Evolutionary conservation across 1,284 basidiomycete genomes (phyloP).

Genomic region (Cutaneotrichosporon sp.): DNA sequence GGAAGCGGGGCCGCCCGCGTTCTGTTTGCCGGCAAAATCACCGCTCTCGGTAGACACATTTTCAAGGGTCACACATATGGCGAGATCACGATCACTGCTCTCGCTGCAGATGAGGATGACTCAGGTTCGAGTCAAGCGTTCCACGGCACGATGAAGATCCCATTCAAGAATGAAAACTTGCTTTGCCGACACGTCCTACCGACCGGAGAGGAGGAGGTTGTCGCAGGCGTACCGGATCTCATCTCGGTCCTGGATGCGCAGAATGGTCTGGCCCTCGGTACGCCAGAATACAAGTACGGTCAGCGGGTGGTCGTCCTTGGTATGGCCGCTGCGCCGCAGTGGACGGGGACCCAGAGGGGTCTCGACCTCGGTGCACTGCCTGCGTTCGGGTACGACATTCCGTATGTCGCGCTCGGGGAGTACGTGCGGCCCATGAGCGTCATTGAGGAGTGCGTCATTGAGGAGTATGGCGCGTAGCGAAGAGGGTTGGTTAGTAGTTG

Average conservation of each 20-base stretch:
- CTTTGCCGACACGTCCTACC: conserved; percentile 54
- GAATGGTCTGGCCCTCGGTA: conserved; percentile 60
- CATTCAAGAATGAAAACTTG: conserved; percentile 53
- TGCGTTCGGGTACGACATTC: conserved; percentile 37
- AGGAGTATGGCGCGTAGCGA: conserved; percentile 33
- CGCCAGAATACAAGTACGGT: conserved; percentile 60
- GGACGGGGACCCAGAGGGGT: conserved; percentile 59
- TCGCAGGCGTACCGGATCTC: conserved; percentile 61
- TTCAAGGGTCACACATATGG: conserved; percentile 60
- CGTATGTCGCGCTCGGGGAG: conserved; percentile 42
- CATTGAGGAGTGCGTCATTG: conserved; percentile 51
- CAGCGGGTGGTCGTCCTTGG: conserved; percentile 61
- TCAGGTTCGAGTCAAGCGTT: conserved; percentile 11
- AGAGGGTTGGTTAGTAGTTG: background rate
- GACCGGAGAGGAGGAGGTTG: conserved; percentile 28
- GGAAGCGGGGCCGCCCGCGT: conserved; percentile 58
- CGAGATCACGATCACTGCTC: conserved; percentile 56
- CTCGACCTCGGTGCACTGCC: conserved; percentile 48
- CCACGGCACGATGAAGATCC: conserved; percentile 30
- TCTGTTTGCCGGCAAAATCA: conserved; percentile 60
- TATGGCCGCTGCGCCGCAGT: conserved; percentile 60
- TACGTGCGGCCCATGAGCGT: conserved; percentile 48
- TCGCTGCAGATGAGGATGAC: conserved; percentile 58
- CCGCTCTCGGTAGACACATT: conserved; percentile 57
- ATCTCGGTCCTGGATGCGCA: conserved; percentile 62